Evolutionary conservation across 768 basidiomycete genomes (phyloP).

Genomic region (Pholiota microspora): DNA sequence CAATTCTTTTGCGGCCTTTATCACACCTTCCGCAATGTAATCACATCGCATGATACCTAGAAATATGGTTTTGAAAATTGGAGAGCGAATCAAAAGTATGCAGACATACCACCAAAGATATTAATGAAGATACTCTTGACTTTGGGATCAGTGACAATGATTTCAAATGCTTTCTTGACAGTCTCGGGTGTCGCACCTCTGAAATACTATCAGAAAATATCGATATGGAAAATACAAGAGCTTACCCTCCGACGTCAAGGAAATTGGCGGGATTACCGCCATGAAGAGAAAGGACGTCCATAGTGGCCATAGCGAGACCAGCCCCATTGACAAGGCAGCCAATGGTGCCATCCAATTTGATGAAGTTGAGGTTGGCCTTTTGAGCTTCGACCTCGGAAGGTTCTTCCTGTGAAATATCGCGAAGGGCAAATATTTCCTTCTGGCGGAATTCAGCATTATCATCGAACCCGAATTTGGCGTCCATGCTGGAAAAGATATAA

Average conservation of each 20-base stretch:
- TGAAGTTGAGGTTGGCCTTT: conserved; percentile 95
- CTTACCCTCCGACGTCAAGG: conserved; percentile 94
- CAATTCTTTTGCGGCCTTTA: conserved; percentile 94
- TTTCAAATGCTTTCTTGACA: conserved; percentile 99
- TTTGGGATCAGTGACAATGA: conserved; percentile 84
- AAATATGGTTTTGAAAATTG: conserved; percentile 1
- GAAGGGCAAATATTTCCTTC: conserved; percentile 80
- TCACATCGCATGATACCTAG: conserved; percentile 98
- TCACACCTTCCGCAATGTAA: conserved; percentile 97
- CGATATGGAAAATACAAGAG: background rate
- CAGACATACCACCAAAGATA: conserved; percentile 77
- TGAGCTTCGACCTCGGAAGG: conserved; percentile 97
- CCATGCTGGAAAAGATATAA: conserved; percentile 67
- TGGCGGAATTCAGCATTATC: conserved; percentile 99
- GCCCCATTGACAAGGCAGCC: conserved; percentile 99
- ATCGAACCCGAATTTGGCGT: conserved; percentile 99
- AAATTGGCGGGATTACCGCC: conserved; percentile 99
- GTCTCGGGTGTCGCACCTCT: conserved; percentile 99
- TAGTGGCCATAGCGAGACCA: conserved; percentile 98
- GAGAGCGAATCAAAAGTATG: background rate
- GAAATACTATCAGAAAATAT: conserved; percentile 6
- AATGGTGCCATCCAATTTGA: conserved; percentile 96
- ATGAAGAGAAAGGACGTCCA: conserved; percentile 97
- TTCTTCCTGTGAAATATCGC: conserved; percentile 94
- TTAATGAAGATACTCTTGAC: conserved; percentile 99